These are phyloP conservation scores for Rhizophlyctis rosea DNA, from an alignment of 192 early-diverging fungal genomes.

Conservation along the genomic window DNA sequence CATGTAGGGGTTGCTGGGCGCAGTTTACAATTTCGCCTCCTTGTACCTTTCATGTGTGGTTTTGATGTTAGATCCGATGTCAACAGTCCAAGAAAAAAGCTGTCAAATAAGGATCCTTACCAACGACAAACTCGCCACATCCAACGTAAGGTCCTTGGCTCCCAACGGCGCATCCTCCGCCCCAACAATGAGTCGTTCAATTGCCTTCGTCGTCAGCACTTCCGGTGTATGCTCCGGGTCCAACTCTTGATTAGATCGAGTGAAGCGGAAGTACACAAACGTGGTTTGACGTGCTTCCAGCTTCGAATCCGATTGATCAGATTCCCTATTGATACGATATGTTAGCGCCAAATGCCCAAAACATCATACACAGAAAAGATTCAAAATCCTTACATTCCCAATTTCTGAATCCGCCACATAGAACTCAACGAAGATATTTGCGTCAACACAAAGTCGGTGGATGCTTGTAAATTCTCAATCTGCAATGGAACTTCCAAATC, in stretches of 20 bases:
- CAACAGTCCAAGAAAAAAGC: too few relatives aligned
- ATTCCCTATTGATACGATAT: too few relatives aligned
- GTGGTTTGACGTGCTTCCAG: conserved; percentile 40
- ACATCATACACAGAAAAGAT: conserved; percentile 7
- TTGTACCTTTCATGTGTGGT: too few relatives aligned
- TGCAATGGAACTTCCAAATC: conserved; percentile 26
- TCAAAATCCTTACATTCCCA: too few relatives aligned
- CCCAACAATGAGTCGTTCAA: conserved; percentile 42
- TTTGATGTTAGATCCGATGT: too few relatives aligned
- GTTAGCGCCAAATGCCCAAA: conserved; percentile 7
- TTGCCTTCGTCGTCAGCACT: conserved; percentile 43
- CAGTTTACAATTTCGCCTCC: conserved; percentile 48
- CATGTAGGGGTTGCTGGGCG: conserved; percentile 57
- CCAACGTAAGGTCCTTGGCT: conserved; percentile 38
- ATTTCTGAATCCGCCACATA: conserved; percentile 64
- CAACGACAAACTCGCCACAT: conserved; percentile 43
- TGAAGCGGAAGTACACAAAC: conserved; percentile 48
- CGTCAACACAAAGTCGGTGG: conserved; percentile 55
- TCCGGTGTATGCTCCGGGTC: conserved; percentile 38
- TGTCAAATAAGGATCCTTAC: too few relatives aligned
- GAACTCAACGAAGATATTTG: conserved; percentile 73
- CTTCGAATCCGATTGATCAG: too few relatives aligned
- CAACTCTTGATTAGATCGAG: conserved; percentile 6
- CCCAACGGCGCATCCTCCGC: conserved; percentile 21
- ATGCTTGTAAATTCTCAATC: conserved; percentile 65